Evolutionary conservation across 768 basidiomycete species (phyloP).

Genomic region (Amanita molliuscula): DNA sequence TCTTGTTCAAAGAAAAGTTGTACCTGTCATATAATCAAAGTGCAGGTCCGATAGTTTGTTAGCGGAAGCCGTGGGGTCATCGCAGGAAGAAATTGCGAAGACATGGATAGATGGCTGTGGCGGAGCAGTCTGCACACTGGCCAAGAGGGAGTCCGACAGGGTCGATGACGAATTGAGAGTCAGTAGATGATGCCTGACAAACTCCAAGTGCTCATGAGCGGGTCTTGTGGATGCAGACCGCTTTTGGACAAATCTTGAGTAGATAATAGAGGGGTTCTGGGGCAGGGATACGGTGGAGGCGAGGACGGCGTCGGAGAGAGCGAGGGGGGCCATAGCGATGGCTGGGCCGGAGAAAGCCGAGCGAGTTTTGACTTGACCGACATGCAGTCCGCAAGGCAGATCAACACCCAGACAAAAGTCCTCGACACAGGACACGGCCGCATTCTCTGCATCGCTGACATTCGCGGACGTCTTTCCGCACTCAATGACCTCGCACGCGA

Average conservation of each 20-base stretch:
- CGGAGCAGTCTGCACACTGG: slow-evolving; percentile 36
- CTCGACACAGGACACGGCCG: slow-evolving; percentile 75
- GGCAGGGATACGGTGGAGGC: slow-evolving; percentile 29
- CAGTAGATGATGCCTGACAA: slow-evolving; percentile 40
- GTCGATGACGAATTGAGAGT: slow-evolving; percentile 23
- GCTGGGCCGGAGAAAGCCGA: slow-evolving; percentile 14
- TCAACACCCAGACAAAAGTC: slow-evolving; percentile 72
- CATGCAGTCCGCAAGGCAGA: slow-evolving; percentile 42
- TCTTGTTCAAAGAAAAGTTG: slow-evolving; percentile 15
- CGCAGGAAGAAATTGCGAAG: slow-evolving; percentile 38
- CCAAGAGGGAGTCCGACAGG: slow-evolving; percentile 40
- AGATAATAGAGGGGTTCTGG: slow-evolving; percentile 38
- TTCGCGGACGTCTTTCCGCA: slow-evolving; percentile 76
- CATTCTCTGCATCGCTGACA: slow-evolving; percentile 92
- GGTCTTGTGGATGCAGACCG: slow-evolving; percentile 12
- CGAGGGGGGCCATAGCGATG: slow-evolving; percentile 8
- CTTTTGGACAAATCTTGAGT: slow-evolving; percentile 30
- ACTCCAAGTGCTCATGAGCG: slow-evolving; percentile 37
- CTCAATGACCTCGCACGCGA: slow-evolving; percentile 89
- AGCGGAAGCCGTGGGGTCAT: slow-evolving; percentile 19
- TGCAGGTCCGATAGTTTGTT: slow-evolving; percentile 25
- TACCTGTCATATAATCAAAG: slow-evolving; percentile 44
- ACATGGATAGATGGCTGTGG: slow-evolving; percentile 37
- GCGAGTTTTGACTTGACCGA: slow-evolving; percentile 7
- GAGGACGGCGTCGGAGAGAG: slow-evolving; percentile 15